Conservation (phyloP, 2,329 filamentous ascomycete genomes). For the Epichloe uncinata region DNA sequence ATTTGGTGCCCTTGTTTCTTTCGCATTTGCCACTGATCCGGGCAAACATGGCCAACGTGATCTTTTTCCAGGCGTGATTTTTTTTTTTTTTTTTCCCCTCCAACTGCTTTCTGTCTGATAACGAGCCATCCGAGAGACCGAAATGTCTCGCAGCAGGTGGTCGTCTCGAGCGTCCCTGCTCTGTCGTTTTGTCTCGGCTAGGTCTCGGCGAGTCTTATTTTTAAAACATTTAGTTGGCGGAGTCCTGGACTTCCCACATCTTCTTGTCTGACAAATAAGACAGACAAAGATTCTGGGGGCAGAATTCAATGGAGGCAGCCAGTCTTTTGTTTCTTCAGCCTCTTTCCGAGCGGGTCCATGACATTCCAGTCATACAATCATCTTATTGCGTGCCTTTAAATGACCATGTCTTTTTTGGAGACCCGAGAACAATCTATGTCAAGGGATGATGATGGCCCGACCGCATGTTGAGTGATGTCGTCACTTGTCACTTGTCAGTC, state of each 20-base stretch:
- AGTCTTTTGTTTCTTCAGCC: no score
- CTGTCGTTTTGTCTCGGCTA: background rate
- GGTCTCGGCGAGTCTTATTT: background rate
- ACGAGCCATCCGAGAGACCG: background rate
- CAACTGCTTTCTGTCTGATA: no score
- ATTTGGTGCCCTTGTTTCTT: background rate
- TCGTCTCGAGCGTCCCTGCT: background rate
- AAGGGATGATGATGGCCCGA: background rate
- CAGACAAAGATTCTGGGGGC: no score
- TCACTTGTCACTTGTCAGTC: background rate
- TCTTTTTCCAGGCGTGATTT: no score
- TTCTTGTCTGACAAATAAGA: no score
- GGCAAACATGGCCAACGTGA: background rate
- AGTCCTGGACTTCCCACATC: background rate
- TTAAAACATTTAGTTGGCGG: background rate
- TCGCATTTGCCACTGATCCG: background rate
- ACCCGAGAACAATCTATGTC: no score
- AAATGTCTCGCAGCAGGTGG: background rate
- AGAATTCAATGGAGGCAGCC: no score
- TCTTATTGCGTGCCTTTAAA: no score
- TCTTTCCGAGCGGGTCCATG: no score
- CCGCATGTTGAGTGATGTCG: background rate
- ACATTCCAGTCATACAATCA: background rate
- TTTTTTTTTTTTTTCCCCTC: no score
- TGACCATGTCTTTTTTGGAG: background rate